Base-by-base conservation (phyloP, 1,284 basidiomycete genomes). In the Rhizoctonia solani region DNA sequence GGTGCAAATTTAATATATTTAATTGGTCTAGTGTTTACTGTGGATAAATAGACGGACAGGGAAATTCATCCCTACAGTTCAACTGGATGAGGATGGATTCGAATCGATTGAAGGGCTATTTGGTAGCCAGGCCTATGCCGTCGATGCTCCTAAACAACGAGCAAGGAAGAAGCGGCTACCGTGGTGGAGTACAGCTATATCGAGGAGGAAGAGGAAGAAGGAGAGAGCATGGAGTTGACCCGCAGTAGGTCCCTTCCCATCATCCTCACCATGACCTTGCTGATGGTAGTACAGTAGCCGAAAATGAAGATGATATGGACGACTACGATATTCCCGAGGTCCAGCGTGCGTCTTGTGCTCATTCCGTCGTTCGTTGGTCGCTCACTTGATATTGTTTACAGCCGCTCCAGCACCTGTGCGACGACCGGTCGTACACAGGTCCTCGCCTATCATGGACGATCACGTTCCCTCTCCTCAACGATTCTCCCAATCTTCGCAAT, bases 141-240 rank as follows among this genome's bases (percentile, higher is more conserved):
- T 66, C 39, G 46, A 42, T 32, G 61, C 50, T 11, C 61, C 61
- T 14, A 53, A 46, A 39, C 61, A 52, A 16, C 23, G 41, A 4
- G 50, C 8, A 27, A 25, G 37, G 25, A 66, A 66, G 29, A 34
- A 65, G 34, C 14, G n/a, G 30, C 4, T 41, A 25, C 39, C 61
- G 3, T 46, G 53, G 25, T n/a, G n/a, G n/a, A n/a, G n/a, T n/a
- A n/a, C n/a, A n/a, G n/a, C n/a, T n/a, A n/a, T n/a, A n/a, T n/a
- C n/a, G n/a, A n/a, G n/a, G n/a, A n/a, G n/a, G n/a, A 46, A 23
- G 67, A 68, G 16, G 69, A 70, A 19, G 69, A 68, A 37, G 65
- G 68, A 5, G 65, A 58, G 32, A 67, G 63, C 19, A 59, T 61
- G 50, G 69, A 70, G 34, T 54, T 54, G 14, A 66, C 68, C 14